Base-by-base conservation (phyloP, 2,329 filamentous ascomycete genomes). In the Diaporthe humulicola region DNA sequence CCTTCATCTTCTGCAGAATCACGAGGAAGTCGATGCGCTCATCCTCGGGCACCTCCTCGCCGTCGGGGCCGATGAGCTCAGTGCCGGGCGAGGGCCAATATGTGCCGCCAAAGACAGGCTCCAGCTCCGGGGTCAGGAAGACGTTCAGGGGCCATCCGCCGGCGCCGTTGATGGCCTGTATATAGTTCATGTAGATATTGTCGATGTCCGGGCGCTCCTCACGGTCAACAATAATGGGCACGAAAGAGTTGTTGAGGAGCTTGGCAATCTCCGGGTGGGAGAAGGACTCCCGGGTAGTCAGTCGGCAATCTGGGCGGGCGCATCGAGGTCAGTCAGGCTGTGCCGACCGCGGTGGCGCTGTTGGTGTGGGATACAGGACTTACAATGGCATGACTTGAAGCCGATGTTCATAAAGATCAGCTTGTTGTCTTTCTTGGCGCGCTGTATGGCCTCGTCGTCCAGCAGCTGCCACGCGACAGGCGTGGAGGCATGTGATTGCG, bases 151-250 rank as follows among this genome's bases (percentile, higher is more conserved):
- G 97, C 96, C 97, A 98, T 52, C 97, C 97, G 14, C 95, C 96
- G 2, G 91, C 93, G 28, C 94, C 95, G 74, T 94, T 98, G 15
- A 97, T 96, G 1, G 96, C 96, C 82, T 98, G 95, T 54, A 98
- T 93, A 83, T 98, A 99, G 86, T 98, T 98, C 95, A 98, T 98
- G 83, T 98, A 98, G 77, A 98, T 96, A 76, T 94, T 92, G 81
- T 99, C 97, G 77, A 98, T 92, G 81, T 98, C 96, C 12, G 96
- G 96, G 36, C 96, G 92, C 84, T 98, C 95, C 84, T 99, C 97
- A 75, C 96, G 92, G 84, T 99, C 97, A 80, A 98, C 91, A 79
- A 98, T 94, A 82, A 98, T 92, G 5, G 97, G 96, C 58, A 99
- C 91, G 83, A 98, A 99, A 74, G 91, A 90, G 76, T 93, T 88